Conservation (phyloP, 805 yeast genomes). For the Starmerella vaccinii region DNA sequence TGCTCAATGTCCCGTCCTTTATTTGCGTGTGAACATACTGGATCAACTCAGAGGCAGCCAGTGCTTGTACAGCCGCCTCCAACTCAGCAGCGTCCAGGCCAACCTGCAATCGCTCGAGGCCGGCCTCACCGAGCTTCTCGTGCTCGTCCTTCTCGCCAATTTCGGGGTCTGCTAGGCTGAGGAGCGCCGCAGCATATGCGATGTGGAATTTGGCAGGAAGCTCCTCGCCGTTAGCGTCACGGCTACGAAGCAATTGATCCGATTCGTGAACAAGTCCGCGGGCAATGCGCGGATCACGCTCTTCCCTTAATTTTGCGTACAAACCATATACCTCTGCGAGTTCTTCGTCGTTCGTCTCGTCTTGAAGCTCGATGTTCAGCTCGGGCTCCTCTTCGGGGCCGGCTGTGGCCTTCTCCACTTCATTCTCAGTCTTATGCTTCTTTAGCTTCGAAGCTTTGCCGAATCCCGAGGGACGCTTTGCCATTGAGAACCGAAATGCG, state of each 20-base stretch:
- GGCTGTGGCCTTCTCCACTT: background rate
- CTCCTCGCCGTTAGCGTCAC: constrained; percentile 24
- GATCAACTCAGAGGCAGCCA: constrained; percentile 21
- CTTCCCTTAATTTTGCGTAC: constrained; percentile 52
- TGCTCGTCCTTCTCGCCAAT: constrained; percentile 22
- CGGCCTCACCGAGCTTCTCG: constrained; percentile 53
- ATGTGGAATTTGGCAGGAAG: constrained; percentile 45
- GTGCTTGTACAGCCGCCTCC: constrained; percentile 2
- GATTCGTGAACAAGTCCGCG: constrained; percentile 88
- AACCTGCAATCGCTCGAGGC: constrained; percentile 54
- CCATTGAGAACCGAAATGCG: constrained; percentile 28
- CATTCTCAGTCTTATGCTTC: constrained; percentile 23
- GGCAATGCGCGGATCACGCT: constrained; percentile 37
- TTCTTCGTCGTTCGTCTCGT: constrained; percentile 67
- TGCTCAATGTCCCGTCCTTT: constrained; percentile 8
- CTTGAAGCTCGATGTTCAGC: constrained; percentile 57
- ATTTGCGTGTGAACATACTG: constrained; percentile 17
- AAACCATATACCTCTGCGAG: constrained; percentile 64
- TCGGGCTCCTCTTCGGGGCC: constrained; percentile 30
- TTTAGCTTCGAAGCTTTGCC: constrained; percentile 47
- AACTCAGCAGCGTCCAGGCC: constrained; percentile 38
- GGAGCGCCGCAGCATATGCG: constrained; percentile 57
- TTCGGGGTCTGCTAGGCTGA: constrained; percentile 29
- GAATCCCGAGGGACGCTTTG: constrained; percentile 56
- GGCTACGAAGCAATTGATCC: constrained; percentile 51